phyloP scores from a whole-genome alignment of 305 asterid genomes.

The Salvia sclarea region DNA sequence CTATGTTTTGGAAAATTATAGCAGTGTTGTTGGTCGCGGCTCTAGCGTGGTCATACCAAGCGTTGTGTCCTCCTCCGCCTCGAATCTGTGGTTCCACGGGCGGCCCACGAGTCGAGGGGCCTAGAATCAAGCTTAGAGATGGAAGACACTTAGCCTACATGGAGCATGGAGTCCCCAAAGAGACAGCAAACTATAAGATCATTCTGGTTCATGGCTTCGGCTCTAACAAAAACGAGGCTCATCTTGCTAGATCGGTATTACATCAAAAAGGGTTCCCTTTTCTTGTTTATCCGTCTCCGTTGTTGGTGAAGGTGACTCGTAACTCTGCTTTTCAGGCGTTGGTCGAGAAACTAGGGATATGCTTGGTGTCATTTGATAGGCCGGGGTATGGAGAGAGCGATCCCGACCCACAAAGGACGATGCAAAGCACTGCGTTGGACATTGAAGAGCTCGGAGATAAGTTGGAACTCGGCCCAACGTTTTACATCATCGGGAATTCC shows the following conservation, averaged over 20 bases:
- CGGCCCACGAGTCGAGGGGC: constrained; percentile 64
- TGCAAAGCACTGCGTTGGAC: constrained; percentile 59
- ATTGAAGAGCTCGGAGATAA: constrained; percentile 79
- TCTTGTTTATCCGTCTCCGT: not conserved
- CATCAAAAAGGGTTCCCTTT: constrained; percentile 5
- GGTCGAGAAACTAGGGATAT: constrained; percentile 56
- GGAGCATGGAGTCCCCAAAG: constrained; percentile 76
- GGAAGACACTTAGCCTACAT: constrained; percentile 78
- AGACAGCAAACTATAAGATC: constrained; percentile 60
- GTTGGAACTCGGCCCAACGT: constrained; percentile 64
- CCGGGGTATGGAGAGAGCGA: constrained; percentile 94
- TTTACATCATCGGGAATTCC: constrained; percentile 63
- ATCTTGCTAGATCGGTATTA: constrained; percentile 54
- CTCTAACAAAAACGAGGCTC: constrained; percentile 54
- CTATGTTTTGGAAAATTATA: constrained; percentile 52
- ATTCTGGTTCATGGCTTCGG: constrained; percentile 67
- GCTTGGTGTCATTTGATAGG: constrained; percentile 73
- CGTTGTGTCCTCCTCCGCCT: constrained; percentile 57
- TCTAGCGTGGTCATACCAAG: constrained; percentile 59
- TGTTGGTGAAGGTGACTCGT: constrained; percentile 9
- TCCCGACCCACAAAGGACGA: constrained; percentile 61
- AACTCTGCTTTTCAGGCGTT: constrained; percentile 46
- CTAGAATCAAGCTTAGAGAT: constrained; percentile 69
- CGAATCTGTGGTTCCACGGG: constrained; percentile 55
- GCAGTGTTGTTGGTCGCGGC: constrained; percentile 45